Conservation (phyloP, 2,329 filamentous ascomycete genomes). For the Zasmidium cellare region DNA sequence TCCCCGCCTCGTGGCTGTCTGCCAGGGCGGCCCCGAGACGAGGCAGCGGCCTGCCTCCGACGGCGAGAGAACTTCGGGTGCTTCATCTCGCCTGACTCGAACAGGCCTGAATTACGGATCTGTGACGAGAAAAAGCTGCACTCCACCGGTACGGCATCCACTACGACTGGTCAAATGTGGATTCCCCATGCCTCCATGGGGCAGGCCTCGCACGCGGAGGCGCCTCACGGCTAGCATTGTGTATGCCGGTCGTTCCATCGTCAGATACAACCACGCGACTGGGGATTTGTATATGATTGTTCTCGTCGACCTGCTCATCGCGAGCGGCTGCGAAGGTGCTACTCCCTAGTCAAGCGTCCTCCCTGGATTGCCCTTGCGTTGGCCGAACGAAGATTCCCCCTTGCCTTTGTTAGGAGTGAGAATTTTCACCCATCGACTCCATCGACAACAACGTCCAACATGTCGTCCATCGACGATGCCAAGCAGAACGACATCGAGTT, state of each 20-base stretch:
- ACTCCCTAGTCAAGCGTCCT: background rate
- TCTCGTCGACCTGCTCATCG: background rate
- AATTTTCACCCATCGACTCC: background rate
- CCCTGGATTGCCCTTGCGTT: too few species aligned
- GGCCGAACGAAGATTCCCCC: too few species aligned
- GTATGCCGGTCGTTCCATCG: background rate
- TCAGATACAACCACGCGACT: background rate
- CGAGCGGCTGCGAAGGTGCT: background rate
- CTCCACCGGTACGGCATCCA: background rate
- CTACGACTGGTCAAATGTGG: background rate
- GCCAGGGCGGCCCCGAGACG: background rate
- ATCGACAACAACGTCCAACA: background rate
- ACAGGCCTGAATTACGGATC: background rate
- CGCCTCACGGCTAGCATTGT: background rate
- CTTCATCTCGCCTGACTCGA: background rate
- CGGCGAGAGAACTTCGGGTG: background rate
- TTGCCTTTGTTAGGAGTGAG: background rate
- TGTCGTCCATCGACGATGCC: conserved; percentile 12
- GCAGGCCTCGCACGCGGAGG: background rate
- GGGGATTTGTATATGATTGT: background rate
- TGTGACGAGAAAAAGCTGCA: background rate
- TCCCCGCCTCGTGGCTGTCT: too few species aligned
- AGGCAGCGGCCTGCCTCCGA: background rate
- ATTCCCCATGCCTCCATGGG: background rate
- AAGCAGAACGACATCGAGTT: conserved; percentile 25